Base-by-base conservation (phyloP, 179 eudicot species). In the Beta lomatogona region DNA sequence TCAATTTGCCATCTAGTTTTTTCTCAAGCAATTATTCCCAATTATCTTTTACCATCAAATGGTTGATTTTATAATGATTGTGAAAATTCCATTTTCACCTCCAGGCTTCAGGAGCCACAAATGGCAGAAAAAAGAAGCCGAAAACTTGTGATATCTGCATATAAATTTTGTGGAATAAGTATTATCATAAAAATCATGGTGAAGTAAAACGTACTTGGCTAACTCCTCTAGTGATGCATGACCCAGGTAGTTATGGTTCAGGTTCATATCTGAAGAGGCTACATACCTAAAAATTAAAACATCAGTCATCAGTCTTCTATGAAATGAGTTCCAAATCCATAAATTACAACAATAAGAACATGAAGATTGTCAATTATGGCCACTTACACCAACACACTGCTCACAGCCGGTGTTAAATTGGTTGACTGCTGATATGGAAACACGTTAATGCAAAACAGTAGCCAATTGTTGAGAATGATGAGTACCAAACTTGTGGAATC, bases 341-440 rank as follows among this genome's bases (percentile, higher is more conserved):
- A 44, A n/a, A 61, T 31, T 36, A 53, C 14, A 52, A 12, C 15
- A 25, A 66, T 4, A 31, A 21, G 22, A 81, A 28, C 22, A 48
- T 11, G 76, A 11, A 75, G 12, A 72, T 66, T 41, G 25, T 66
- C 48, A 14, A 11, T 79, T 36, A 80, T 75, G 36, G 79, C 77
- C 36, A 90, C 99, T 92, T 89, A 95, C 98, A 92, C 92, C 88
- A 95, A 86, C 25, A 94, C 92, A 45, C 85, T 88, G 63, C 92
- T 85, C 57, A 91, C 85, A 44, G 93, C 82, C 19, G 99, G 98
- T 75, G 79, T 77, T 76, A 87, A 82, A 80, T 86, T 85, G n/a
- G 82, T 72, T 9, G 87, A 73, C 4, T 92, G 94, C 99, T 95
- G 72, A 36, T 45, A 61, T 77, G 60, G 22, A 58, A 53, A 54